Percentiles rank a stretch among this genome's conserved stretches.
Conservation (phyloP, 2,329 filamentous ascomycete species). For the Sarocladium kiliense region DNA sequence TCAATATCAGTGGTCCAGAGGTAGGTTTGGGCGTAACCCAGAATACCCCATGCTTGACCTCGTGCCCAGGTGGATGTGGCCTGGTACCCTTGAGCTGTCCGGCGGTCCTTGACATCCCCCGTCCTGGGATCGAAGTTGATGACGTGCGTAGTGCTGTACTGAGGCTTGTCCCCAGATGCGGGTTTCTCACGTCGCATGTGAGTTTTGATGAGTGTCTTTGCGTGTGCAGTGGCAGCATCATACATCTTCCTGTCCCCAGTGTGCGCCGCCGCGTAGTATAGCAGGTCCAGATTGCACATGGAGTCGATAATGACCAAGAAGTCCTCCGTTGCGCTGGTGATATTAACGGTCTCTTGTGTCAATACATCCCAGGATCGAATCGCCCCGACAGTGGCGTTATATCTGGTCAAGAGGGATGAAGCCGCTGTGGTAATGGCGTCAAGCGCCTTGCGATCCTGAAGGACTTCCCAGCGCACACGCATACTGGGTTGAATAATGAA, state of each 20-base stretch:
- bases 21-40: conserved; percentile 45
- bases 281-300: conserved; percentile 33
- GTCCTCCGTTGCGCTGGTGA: conserved; percentile 25
- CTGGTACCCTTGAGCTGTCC: conserved; percentile 43
- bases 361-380: conserved; percentile 44
- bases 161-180: conserved; percentile 9
- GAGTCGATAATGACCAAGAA: conserved; percentile 39
- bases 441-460: conserved; percentile 30
- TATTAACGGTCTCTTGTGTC: conserved; percentile 22
- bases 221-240: conserved; percentile 30
- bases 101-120: conserved; percentile 35
- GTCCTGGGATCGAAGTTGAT: conserved; percentile 41
- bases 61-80: conserved; percentile 44
- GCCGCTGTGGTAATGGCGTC: conserved; percentile 38
- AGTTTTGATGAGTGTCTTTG: conserved; percentile 31
- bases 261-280: conserved; percentile 30
- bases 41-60: conserved; percentile 46
- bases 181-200: conserved; percentile 32
- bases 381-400: conserved; percentile 35
- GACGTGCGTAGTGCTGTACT: conserved; percentile 40
- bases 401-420: conserved; percentile 35
- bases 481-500: conserved; percentile 48
- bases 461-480: conserved; percentile 42
- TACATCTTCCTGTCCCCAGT: conserved; percentile 20
- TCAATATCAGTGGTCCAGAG: conserved; percentile 38